Percentiles rank a stretch among this genome's conserved stretches.
Evolutionary conservation across 768 basidiomycete species (phyloP).

Genomic region (Chlorophyllum brunneum): DNA sequence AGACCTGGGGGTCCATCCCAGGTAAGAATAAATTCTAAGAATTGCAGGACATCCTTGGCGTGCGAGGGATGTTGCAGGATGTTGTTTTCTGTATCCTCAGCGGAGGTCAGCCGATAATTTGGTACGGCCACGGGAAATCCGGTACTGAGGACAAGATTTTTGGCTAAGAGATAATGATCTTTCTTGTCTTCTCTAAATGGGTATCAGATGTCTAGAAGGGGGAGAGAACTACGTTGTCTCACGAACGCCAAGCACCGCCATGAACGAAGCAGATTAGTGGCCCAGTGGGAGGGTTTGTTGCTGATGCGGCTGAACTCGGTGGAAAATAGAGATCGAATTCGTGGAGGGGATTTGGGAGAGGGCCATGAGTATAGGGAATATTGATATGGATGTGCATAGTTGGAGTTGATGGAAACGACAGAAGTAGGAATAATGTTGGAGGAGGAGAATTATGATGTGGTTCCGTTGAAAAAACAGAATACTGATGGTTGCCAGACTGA

Average conservation of each 20-base stretch:
- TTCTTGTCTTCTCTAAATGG: slow-evolving; percentile 65
- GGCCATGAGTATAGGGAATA: slow-evolving; percentile 34
- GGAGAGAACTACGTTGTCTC: slow-evolving; percentile 25
- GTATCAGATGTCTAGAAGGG: background rate
- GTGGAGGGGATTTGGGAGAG: slow-evolving; percentile 29
- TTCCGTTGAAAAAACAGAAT: too few relatives aligned
- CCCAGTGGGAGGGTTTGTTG: slow-evolving; percentile 10
- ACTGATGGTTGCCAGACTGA: too few relatives aligned
- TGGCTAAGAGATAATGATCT: slow-evolving; percentile 52
- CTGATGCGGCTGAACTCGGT: background rate
- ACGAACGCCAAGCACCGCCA: slow-evolving; percentile 84
- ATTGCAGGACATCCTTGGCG: slow-evolving; percentile 58
- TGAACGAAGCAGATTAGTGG: slow-evolving; percentile 73
- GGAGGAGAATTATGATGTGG: too few relatives aligned
- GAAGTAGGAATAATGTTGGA: background rate
- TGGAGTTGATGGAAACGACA: background rate
- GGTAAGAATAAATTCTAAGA: slow-evolving; percentile 51
- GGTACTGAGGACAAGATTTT: slow-evolving; percentile 44
- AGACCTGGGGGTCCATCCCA: slow-evolving; percentile 37
- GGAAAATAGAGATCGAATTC: slow-evolving; percentile 56
- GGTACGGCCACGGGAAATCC: slow-evolving; percentile 61
- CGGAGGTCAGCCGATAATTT: slow-evolving; percentile 72
- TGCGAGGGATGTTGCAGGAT: slow-evolving; percentile 66
- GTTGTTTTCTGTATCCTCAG: slow-evolving; percentile 28
- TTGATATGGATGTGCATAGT: slow-evolving; percentile 27